A percentile compares a stretch with the other conserved stretches of the same genome.
Conservation (phyloP, 2,329 filamentous ascomycete species). For the Fusarium pseudograminearum region DNA sequence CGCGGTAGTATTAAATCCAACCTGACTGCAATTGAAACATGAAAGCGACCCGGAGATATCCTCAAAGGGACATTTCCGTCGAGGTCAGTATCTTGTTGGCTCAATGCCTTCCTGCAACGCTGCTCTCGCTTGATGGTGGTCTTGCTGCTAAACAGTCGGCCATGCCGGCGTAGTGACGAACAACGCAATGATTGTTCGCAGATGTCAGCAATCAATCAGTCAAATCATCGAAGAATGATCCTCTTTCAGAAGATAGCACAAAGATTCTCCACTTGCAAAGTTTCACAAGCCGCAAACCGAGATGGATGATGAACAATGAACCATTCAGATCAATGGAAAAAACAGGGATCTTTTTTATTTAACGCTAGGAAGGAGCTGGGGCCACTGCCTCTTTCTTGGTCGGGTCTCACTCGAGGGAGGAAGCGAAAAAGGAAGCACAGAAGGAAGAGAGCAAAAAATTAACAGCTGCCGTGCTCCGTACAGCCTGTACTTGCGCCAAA, state of each 20-base stretch:
- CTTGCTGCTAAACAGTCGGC: conserved; percentile 4
- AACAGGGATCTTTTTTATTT: conserved; percentile 25
- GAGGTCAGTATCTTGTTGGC: conserved; percentile 11
- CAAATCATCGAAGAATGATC: conserved; percentile 15
- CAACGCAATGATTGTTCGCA: neutral
- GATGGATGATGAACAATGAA: conserved; percentile 28
- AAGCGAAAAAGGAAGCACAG: conserved; percentile 23
- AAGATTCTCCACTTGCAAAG: conserved; percentile 38
- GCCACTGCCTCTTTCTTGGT: conserved; percentile 40
- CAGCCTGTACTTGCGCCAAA: conserved; percentile 27
- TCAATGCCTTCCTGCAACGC: conserved; percentile 13
- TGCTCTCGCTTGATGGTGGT: neutral
- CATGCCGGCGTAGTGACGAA: neutral
- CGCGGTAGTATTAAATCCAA: conserved; percentile 3
- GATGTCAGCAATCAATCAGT: neutral
- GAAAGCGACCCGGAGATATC: conserved; percentile 24
- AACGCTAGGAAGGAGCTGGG: conserved; percentile 34
- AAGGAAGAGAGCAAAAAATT: neutral
- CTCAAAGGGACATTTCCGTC: conserved; percentile 12
- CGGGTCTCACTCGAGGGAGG: conserved; percentile 5
- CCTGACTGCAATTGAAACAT: conserved; percentile 27
- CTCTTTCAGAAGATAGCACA: conserved; percentile 9
- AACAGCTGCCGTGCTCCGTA: neutral
- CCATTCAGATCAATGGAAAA: conserved; percentile 16
- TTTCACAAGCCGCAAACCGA: conserved; percentile 39